Percentiles rank a stretch among this genome's conserved stretches.
Conservation (phyloP, 1,284 basidiomycete species). For the Xerocomus amazonicus region DNA sequence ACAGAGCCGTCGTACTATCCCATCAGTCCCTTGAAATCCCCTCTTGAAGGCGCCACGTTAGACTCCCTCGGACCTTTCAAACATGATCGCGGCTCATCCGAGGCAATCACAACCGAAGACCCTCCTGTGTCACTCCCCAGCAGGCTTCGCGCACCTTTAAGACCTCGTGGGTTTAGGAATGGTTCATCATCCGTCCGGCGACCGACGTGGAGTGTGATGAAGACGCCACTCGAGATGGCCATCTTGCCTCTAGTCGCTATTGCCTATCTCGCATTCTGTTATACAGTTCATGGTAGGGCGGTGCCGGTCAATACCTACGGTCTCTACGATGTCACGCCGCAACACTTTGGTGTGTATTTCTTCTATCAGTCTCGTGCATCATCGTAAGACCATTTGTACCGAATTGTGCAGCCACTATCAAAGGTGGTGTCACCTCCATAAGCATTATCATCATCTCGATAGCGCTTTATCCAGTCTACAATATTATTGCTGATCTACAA, state of each 20-base stretch:
- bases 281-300: slow-evolving; percentile 22
- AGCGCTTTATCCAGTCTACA: slow-evolving; percentile 23
- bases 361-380: background rate
- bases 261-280: slow-evolving; percentile 28
- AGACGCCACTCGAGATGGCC: slow-evolving; percentile 14
- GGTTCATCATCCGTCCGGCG: background rate
- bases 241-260: slow-evolving; percentile 27
- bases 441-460: slow-evolving; percentile 29
- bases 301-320: slow-evolving; percentile 26
- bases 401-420: slow-evolving; percentile 19
- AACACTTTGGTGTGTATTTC: slow-evolving; percentile 20
- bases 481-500: slow-evolving; percentile 20
- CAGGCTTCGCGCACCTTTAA: slow-evolving; percentile 5
- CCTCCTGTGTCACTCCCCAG: slow-evolving; percentile 1
- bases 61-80: background rate
- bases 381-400: background rate
- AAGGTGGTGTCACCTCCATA: slow-evolving; percentile 28
- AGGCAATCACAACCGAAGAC: background rate
- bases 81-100: background rate
- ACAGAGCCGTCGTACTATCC: slow-evolving; percentile 18
- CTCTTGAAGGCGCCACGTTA: background rate
- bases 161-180: slow-evolving; percentile 1
- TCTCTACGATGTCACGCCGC: slow-evolving; percentile 11
- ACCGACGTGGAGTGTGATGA: slow-evolving; percentile 8
- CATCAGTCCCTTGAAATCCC: slow-evolving; percentile 11